Percentiles rank a stretch among this genome's conserved stretches.
Conservation (phyloP, 768 basidiomycete species). For the Leccinum incarnatum region DNA sequence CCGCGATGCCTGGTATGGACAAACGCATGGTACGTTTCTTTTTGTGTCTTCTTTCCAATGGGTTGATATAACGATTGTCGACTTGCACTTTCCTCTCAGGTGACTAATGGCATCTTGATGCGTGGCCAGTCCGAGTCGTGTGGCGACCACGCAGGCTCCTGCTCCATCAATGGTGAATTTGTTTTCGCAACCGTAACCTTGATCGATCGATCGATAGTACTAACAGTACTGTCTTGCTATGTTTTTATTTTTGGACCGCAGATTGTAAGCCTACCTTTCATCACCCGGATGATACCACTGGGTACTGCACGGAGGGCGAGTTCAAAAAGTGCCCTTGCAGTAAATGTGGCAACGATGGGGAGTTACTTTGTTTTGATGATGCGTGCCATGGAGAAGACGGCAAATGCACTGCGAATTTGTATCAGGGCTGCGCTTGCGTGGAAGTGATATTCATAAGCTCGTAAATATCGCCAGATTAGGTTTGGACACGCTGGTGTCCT, state of each 20-base stretch:
- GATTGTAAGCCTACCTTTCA: not conserved
- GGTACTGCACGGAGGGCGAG: not conserved
- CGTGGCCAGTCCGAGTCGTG: not conserved
- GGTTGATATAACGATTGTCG: not conserved
- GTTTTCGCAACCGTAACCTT: not conserved
- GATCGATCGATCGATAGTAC: not conserved
- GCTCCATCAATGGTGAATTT: not conserved
- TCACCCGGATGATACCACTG: not conserved
- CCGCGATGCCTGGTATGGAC: not conserved
- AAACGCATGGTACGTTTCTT: not conserved
- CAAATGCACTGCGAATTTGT: not conserved
- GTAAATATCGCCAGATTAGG: too few species aligned
- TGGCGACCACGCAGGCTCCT: not conserved
- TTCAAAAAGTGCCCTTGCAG: not conserved
- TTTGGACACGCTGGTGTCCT: too few species aligned
- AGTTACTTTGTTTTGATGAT: not conserved
- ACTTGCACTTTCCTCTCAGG: not conserved
- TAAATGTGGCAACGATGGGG: not conserved
- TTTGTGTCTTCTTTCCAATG: not conserved
- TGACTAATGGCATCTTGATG: not conserved
- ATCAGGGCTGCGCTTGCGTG: not conserved
- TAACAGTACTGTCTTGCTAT: not conserved
- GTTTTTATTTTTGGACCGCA: not conserved
- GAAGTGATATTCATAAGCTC: too few species aligned
- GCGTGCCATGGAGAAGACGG: not conserved